These are phyloP conservation scores for Podospora pseudoanserina DNA, from an alignment of 495 filamentous ascomycete species.

Conservation along the genomic window DNA sequence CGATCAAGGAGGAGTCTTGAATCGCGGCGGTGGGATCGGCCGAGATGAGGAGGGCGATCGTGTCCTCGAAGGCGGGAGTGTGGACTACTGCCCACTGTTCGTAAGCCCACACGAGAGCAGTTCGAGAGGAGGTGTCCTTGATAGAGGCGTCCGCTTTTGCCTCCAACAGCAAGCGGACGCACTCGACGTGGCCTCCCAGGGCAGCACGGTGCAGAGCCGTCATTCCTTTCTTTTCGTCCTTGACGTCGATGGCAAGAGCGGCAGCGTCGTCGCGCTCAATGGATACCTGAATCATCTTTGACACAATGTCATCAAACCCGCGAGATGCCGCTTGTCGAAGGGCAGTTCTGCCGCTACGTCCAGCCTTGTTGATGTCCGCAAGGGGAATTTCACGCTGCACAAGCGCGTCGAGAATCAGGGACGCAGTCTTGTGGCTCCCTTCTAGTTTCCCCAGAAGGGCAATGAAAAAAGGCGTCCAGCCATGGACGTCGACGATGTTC, in stretches of 20 bases:
- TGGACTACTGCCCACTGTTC: slow-evolving; percentile 23
- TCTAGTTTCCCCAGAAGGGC: slow-evolving; percentile 18
- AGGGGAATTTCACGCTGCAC: slow-evolving; percentile 16
- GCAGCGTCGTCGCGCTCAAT: slow-evolving; percentile 3
- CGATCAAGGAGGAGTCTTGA: slow-evolving; percentile 21
- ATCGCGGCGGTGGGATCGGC: slow-evolving; percentile 7
- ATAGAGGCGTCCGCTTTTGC: slow-evolving; percentile 13
- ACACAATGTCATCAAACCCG: slow-evolving; percentile 22
- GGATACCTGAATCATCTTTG: slow-evolving; percentile 14
- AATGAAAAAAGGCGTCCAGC: slow-evolving; percentile 26
- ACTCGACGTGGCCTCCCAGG: slow-evolving; percentile 19
- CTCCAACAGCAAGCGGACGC: slow-evolving; percentile 20
- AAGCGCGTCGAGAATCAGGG: slow-evolving; percentile 21
- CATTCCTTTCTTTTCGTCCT: slow-evolving; percentile 23
- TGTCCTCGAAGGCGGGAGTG: slow-evolving; percentile 17
- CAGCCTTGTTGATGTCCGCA: slow-evolving; percentile 25
- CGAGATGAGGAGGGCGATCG: slow-evolving; percentile 22
- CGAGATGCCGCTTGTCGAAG: slow-evolving; percentile 25
- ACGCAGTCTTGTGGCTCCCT: slow-evolving; percentile 6
- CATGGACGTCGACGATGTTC: slow-evolving; percentile 27
- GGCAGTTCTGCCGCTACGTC: slow-evolving; percentile 17
- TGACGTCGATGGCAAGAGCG: slow-evolving; percentile 16
- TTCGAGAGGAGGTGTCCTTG: slow-evolving; percentile 10
- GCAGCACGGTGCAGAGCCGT: slow-evolving; percentile 33
- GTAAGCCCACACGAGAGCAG: slow-evolving; percentile 23